These are phyloP conservation scores for Nitzschia putrida DNA, from an alignment of 108 stramenopile genomes.

Conservation along the genomic window DNA sequence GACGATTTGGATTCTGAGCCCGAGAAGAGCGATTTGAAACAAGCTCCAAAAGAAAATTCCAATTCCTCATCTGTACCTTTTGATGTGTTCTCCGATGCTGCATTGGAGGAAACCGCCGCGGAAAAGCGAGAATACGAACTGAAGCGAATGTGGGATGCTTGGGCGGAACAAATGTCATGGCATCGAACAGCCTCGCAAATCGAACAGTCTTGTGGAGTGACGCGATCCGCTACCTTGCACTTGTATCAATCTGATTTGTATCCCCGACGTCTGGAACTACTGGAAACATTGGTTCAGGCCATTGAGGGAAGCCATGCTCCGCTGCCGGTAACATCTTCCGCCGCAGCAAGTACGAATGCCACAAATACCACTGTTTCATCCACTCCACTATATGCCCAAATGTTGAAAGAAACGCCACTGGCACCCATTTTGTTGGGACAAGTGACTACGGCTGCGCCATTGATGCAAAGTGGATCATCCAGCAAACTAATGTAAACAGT, in stretches of 20 bases:
- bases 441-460: conserved; percentile 30
- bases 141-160: conserved; percentile 60
- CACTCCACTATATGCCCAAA: neutral
- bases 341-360: neutral
- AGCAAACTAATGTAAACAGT: too few species aligned
- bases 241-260: conserved; percentile 48
- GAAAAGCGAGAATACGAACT: conserved; percentile 48
- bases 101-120: conserved; percentile 17
- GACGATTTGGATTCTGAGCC: conserved; percentile 8
- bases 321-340: neutral
- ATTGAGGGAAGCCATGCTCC: neutral
- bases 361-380: neutral
- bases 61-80: conserved; percentile 20
- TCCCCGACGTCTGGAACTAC: conserved; percentile 34
- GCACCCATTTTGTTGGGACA: conserved; percentile 41
- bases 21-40: neutral
- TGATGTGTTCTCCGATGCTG: conserved; percentile 44
- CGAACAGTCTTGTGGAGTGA: conserved; percentile 45
- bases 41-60: conserved; percentile 12
- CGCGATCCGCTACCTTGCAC: conserved; percentile 20
- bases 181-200: conserved; percentile 32
- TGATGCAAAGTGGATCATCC: conserved; percentile 17
- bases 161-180: conserved; percentile 62
- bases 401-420: conserved; percentile 34
- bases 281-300: conserved; percentile 32